A percentile compares a stretch with the other conserved stretches of the same genome.
These are phyloP conservation scores for Naganishia friedmannii DNA, from an alignment of 768 basidiomycete genomes.

Conservation along the genomic window DNA sequence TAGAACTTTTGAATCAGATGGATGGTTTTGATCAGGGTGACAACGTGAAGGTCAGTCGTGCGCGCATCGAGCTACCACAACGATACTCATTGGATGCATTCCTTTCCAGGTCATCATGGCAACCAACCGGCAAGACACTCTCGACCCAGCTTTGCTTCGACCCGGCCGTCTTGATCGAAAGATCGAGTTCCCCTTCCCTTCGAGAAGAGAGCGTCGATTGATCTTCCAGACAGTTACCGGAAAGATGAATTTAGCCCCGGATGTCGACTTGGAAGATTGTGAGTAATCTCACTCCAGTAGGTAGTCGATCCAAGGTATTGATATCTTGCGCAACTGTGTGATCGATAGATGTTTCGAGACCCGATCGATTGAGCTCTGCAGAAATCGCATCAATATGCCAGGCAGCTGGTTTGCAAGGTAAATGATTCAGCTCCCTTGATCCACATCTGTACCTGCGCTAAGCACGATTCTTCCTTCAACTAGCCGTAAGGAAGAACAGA, in stretches of 20 bases:
- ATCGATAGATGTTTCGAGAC: slow-evolving; percentile 81
- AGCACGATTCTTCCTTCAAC: neutral
- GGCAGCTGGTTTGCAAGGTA: slow-evolving; percentile 93
- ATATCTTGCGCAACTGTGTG: too few relatives aligned
- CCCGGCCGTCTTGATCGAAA: slow-evolving; percentile 97
- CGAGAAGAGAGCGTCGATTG: slow-evolving; percentile 87
- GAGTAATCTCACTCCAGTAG: slow-evolving; percentile 48
- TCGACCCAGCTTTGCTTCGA: slow-evolving; percentile 93
- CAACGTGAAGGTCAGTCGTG: slow-evolving; percentile 79
- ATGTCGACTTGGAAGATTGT: slow-evolving; percentile 99
- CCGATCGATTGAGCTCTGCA: slow-evolving; percentile 90
- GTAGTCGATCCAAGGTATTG: neutral
- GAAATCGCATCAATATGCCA: slow-evolving; percentile 95
- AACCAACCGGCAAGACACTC: slow-evolving; percentile 95
- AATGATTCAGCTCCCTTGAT: slow-evolving; percentile 29
- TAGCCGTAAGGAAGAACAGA: slow-evolving; percentile 95
- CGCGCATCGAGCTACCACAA: neutral
- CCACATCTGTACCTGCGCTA: neutral
- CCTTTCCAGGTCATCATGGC: slow-evolving; percentile 90
- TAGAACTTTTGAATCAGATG: slow-evolving; percentile 98
- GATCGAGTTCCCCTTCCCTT: slow-evolving; percentile 96
- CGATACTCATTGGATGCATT: neutral
- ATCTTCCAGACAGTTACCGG: slow-evolving; percentile 96
- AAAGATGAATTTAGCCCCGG: slow-evolving; percentile 97
- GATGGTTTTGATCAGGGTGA: slow-evolving; percentile 99